Evolutionary conservation across 2,329 filamentous ascomycete species (phyloP), one percentile per base, ranked within the genome.

Genomic region (Dryadomyces quercivorus): DNA sequence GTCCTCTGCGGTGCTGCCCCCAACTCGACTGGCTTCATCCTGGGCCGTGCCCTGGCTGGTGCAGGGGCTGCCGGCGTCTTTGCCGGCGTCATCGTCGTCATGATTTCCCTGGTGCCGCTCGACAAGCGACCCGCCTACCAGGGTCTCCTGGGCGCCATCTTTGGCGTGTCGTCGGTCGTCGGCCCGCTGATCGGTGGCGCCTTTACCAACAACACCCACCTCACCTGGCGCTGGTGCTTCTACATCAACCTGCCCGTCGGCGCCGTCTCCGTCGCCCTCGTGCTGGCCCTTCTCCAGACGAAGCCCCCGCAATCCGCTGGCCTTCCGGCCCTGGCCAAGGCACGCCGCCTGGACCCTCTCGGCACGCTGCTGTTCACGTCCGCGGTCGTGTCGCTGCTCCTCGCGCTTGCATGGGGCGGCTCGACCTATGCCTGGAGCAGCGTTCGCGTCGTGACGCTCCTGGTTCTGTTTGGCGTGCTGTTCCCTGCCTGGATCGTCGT

Each of bases 351-450:
- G 48, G 78, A 81, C 60, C 63, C 77, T 10, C 47, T 70, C 10
- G 77, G 78, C 31, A 72, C 73, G 2, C 63, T 63, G n/a, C 65
- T 78, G 56, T 71, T 80, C 60, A 69, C 79, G 31, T 75, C 77
- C 1, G 70, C 72, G 42, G 70, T 80, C 48, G 63, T 80, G 57
- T 75, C 72, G 59, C 67, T 81, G 13, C 65, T 82, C 9, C 69
- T 82, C 4, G 78, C 76, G 8, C 67, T 82, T 42, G 74, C 81
- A 60, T 81, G 75, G 73, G 79, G 77, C 15, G 79, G 79, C 9
- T 67, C 72, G 43, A 63, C 72, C 22, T 74, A 76, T 54, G 51
- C 77, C 4, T 82, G 78, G 78, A 67, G 63, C 55, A 70, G 68
- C 64, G 64, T 70, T 13, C 67, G 65, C 22, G 69, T 80, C 51